Conservation (phyloP, 2,329 filamentous ascomycete species). For the Aspergillus pseudoglaucus region DNA sequence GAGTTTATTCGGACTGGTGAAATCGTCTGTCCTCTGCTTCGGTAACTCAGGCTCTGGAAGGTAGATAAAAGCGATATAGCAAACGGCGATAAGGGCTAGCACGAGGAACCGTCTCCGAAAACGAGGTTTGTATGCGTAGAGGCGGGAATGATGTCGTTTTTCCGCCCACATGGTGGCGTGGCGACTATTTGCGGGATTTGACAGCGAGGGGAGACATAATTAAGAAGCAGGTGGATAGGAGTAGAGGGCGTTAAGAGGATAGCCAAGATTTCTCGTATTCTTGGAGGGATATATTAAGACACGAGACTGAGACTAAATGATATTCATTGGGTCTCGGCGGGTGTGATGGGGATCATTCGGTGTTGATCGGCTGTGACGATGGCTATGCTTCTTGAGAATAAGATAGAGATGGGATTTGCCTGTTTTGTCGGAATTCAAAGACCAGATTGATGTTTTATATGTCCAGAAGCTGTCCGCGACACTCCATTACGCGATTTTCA, state of each 20-base stretch:
- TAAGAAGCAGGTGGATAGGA: no score
- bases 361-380: background rate
- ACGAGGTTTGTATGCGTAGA: background rate
- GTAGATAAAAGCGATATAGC: background rate
- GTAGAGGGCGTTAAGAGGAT: no score
- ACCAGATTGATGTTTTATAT: no score
- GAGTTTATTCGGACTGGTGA: conserved; percentile 3
- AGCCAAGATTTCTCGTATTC: no score
- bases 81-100: background rate
- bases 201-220: no score
- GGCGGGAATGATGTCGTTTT: background rate
- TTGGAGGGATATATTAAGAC: background rate
- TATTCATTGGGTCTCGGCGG: background rate
- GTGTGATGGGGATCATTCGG: background rate
- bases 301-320: background rate
- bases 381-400: no score
- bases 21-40: conserved; percentile 1
- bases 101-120: background rate
- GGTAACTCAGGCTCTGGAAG: background rate
- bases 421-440: no score
- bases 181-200: no score
- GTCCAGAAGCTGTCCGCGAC: no score
- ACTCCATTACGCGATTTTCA: no score
- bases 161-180: background rate
- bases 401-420: no score